These are phyloP conservation scores for Sporothrix globosa DNA, from an alignment of 2,329 filamentous ascomycete species.

Conservation along the genomic window DNA sequence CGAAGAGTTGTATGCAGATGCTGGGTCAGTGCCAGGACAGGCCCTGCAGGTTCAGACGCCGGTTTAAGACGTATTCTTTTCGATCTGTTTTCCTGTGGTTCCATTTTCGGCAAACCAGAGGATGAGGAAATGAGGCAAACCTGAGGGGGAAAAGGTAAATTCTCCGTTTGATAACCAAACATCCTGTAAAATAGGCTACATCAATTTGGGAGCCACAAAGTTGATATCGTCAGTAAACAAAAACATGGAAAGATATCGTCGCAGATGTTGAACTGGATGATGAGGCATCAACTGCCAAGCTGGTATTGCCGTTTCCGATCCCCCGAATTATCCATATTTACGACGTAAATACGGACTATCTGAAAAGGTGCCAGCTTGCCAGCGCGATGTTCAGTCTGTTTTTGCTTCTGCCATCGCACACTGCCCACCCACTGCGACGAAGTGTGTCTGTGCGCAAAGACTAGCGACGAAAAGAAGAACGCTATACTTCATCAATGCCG, in stretches of 20 bases:
- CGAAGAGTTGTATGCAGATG: slow-evolving; percentile 21
- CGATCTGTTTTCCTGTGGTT: not conserved
- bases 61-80: not conserved
- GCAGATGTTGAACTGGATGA: not conserved
- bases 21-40: slow-evolving; percentile 2
- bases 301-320: not conserved
- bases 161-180: not conserved
- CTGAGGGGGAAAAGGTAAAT: not conserved
- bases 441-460: slow-evolving; percentile 6
- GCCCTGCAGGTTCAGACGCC: slow-evolving; percentile 7
- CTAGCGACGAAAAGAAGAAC: not conserved
- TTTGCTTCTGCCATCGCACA: not conserved
- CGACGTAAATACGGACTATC: not conserved
- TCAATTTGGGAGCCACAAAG: not conserved
- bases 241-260: too few relatives aligned
- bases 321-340: not conserved
- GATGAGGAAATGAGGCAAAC: not conserved
- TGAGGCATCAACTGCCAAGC: slow-evolving; percentile 1
- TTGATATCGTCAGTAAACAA: not conserved
- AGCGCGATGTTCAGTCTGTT: not conserved
- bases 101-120: not conserved
- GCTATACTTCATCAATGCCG: not conserved
- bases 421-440: not conserved
- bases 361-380: not conserved
- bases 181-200: not conserved